These are phyloP conservation scores for Cucumis variabilis DNA, from an alignment of 331 rosid genomes.

Conservation along the genomic window DNA sequence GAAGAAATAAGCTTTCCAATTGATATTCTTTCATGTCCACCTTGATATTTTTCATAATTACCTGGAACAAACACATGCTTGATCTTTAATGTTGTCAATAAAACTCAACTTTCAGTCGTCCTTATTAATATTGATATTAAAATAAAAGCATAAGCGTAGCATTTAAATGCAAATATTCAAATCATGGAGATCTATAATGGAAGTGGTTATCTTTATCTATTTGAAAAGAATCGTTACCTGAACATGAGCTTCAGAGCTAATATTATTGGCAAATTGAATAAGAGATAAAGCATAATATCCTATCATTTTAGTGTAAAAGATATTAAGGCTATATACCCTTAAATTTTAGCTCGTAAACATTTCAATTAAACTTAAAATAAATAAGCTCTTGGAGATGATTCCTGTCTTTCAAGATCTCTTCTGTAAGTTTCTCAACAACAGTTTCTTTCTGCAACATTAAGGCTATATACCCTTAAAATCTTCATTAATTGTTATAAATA, in stretches of 20 bases:
- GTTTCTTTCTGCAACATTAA: too few species aligned
- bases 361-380: too few species aligned
- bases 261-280: slow-evolving; percentile 89
- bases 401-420: too few species aligned
- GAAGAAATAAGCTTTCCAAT: slow-evolving; percentile 89
- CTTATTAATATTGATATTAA: not conserved
- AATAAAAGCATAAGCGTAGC: not conserved
- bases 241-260: slow-evolving; percentile 94
- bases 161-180: not conserved
- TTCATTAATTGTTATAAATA: too few species aligned
- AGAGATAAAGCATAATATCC: too few species aligned
- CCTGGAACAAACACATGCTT: slow-evolving; percentile 46
- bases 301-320: too few species aligned
- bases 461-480: too few species aligned
- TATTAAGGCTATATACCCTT: too few species aligned
- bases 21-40: slow-evolving; percentile 95
- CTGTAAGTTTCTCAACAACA: too few species aligned
- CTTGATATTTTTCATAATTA: slow-evolving; percentile 77
- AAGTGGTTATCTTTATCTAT: not conserved
- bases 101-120: slow-evolving; percentile 11
- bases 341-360: too few species aligned
- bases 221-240: slow-evolving; percentile 55
- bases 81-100: not conserved
- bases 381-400: too few species aligned
- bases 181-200: not conserved